Evolutionary conservation across 169 alveolate species (phyloP), one percentile per base, ranked within the genome.

Genomic region (Plasmodium falciparum): DNA sequence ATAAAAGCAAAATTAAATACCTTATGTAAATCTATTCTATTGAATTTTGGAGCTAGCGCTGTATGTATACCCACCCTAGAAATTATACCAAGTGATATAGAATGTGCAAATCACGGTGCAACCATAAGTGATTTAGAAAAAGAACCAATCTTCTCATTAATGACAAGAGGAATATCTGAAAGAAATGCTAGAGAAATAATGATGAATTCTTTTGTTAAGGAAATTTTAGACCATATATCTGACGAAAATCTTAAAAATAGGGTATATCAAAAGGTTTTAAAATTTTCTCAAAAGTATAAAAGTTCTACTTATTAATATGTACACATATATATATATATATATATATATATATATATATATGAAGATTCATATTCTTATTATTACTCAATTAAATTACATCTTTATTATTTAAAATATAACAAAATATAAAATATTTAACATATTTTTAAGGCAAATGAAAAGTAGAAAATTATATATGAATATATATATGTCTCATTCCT

Each of bases 61-160:
- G 93, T 92, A 24, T 89, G 93, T 17, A 73, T 92, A 39, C 95
- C 95, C 13, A 88, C 95, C 1, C 88, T 92, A 39, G 95, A 92
- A 72, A 92, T 92, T 69, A 88, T 92, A 59, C 95, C 95, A 2
- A 88, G 80, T 49, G 95, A 92, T 52, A 88, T 92, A 13, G 89
- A 75, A 65, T 65, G 67, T 66, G 95, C 95, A 17, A 88, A 75
- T 29, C 95, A 92, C 39, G 95, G 95, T 4, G 95, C 95, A 39
- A 83, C 91, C 65, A 88, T 92, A 45, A 74, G 95, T 26, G 95
- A 92, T 73, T 74, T 92, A 70, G 95, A 92, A 72, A 54, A 62
- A 61, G 95, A 92, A 70, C 95, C 95, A 33, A 71, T 92, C 47
- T 92, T 92, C 72, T 88, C 74, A 22, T 63, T 92, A 65, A 88